Percentiles rank a stretch among this genome's conserved stretches.
Conservation (phyloP, 805 yeast species). For the Yarrowia sp. region DNA sequence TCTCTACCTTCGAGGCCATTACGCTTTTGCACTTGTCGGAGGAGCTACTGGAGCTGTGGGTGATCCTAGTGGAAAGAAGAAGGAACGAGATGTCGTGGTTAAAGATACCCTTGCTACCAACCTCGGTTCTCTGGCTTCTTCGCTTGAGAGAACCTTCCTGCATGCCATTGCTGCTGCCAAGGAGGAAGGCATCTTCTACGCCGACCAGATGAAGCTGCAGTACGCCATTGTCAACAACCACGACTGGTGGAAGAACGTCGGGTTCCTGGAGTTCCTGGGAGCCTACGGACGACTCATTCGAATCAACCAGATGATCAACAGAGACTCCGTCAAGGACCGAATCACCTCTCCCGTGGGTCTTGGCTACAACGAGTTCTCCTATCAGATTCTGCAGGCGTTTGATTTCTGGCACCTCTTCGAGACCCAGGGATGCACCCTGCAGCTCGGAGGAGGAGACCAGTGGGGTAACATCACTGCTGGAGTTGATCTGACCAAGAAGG, state of each 20-base stretch:
- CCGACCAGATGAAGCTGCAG: conserved; percentile 50
- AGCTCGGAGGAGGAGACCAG: conserved; percentile 95
- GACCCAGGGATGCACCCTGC: conserved; percentile 66
- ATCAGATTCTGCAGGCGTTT: conserved; percentile 90
- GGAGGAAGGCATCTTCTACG: conserved; percentile 62
- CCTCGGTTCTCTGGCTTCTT: conserved; percentile 58
- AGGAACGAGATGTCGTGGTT: conserved; percentile 73
- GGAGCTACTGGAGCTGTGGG: conserved; percentile 94
- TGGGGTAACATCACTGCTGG: conserved; percentile 99
- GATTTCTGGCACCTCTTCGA: conserved; percentile 85
- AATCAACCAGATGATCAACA: conserved; percentile 82
- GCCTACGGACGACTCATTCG: conserved; percentile 79
- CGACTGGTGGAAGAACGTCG: conserved; percentile 84
- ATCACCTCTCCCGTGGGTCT: conserved; percentile 73
- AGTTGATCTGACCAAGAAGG: conserved; percentile 61
- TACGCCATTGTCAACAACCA: conserved; percentile 64
- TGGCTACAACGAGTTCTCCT: conserved; percentile 93
- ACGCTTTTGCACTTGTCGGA: conserved; percentile 75
- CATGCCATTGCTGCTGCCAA: conserved; percentile 26
- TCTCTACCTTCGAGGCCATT: conserved; percentile 83
- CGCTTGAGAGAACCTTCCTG: conserved; percentile 56
- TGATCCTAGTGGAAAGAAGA: conserved; percentile 90
- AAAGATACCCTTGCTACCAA: conserved; percentile 61
- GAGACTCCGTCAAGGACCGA: conserved; percentile 85
- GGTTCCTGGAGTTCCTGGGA: conserved; percentile 78